These are phyloP conservation scores for Parastagonospora avenae DNA, from an alignment of 2,329 filamentous ascomycete genomes.

Conservation along the genomic window DNA sequence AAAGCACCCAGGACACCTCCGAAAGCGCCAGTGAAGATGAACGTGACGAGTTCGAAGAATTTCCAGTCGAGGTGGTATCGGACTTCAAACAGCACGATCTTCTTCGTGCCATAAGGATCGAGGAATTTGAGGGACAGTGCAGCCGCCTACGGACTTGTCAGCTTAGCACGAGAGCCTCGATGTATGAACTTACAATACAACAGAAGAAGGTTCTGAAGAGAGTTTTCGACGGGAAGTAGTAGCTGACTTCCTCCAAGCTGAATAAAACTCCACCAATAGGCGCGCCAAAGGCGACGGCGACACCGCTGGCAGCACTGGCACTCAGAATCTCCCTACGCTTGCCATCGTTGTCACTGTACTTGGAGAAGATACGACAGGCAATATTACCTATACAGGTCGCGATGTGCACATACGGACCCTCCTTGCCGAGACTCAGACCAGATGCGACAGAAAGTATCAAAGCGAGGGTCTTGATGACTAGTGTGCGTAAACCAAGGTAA, in stretches of 20 bases:
- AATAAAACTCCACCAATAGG: conserved; percentile 90
- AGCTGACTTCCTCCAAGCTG: conserved; percentile 91
- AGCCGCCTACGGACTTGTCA: conserved; percentile 56
- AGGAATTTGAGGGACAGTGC: conserved; percentile 91
- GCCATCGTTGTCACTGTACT: conserved; percentile 92
- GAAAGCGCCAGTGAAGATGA: conserved; percentile 83
- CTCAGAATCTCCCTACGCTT: conserved; percentile 95
- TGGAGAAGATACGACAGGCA: conserved; percentile 87
- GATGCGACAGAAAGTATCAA: conserved; percentile 89
- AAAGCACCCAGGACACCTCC: conserved; percentile 85
- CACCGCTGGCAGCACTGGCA: conserved; percentile 86
- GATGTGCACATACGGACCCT: conserved; percentile 96
- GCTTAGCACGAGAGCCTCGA: conserved; percentile 1
- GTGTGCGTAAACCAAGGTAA: conserved; percentile 85
- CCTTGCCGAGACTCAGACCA: conserved; percentile 91
- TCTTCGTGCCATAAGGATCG: conserved; percentile 93
- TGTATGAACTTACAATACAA: conserved; percentile 70
- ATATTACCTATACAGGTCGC: conserved; percentile 96
- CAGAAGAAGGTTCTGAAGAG: conserved; percentile 98
- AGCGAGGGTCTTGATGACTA: conserved; percentile 82
- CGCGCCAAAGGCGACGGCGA: conserved; percentile 92
- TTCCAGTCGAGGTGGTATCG: conserved; percentile 91
- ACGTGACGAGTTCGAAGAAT: conserved; percentile 85
- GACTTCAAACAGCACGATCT: conserved; percentile 96
- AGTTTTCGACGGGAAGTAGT: conserved; percentile 97